Base-by-base conservation (phyloP, 257 asterid genomes). In the Plantago ovata region DNA sequence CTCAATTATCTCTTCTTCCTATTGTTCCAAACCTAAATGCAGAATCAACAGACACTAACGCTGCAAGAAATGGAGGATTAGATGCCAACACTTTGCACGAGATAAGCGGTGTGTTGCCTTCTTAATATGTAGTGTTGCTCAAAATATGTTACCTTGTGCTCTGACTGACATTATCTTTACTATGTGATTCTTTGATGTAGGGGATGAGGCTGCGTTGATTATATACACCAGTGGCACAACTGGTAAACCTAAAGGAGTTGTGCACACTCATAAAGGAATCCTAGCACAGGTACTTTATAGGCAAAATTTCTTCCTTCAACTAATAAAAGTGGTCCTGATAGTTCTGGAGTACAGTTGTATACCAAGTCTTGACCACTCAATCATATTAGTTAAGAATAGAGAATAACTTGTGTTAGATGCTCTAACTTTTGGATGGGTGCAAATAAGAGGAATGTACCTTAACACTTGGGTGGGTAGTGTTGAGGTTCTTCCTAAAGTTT, bases 231-330 rank as follows among this genome's bases (percentile, higher is more conserved):
- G 98, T 61, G 98, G 98, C 58, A 88, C 98, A 20, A 92, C 98
- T 6, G 98, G 98, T 48, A 92, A 86, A 72, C 98, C 98, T 33
- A 92, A 92, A 85, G 98, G 98, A 66, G 98, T 72, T 59, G 96
- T 92, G 62, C 98, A 92, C 80, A 92, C 98, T n/a, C 96, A 88
- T 68, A 71, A 73, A 57, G 86, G 94, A 55, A 76, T 92, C 70
- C 72, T 88, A 66, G 83, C 98, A 23, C 98, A 92, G 96, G 98
- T 92, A 74, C 65, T 61, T 47, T 52, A 46, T 64, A 24, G 21
- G 24, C 53, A 5, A 53, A n/a, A 45, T 65, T 20, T 38, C 40
- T 43, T 63, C 4, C 28, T 36, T 50, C 14, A 36, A 50, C 9
- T 11, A 50, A 50, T 50, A 22, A 22, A 20, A 21, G 24, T 21